phyloP scores from a whole-genome alignment of 352 stramenopile species.

The Thalassiosira exigua region DNA sequence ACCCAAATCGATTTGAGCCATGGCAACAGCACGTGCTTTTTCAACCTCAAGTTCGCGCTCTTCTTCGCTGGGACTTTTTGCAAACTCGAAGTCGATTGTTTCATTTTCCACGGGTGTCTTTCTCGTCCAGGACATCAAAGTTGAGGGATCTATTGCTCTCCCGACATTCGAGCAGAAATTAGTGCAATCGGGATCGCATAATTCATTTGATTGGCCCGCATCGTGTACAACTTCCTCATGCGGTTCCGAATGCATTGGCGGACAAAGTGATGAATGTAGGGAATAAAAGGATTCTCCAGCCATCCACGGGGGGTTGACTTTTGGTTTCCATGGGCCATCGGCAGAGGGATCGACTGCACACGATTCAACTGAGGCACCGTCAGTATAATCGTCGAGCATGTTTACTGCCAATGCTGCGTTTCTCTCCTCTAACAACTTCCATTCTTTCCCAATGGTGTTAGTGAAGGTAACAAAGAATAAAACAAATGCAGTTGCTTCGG shows the following conservation, averaged over 20 bases:
- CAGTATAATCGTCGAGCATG: slow-evolving; percentile 25
- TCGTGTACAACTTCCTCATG: slow-evolving; percentile 21
- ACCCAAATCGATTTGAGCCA: slow-evolving; percentile 82
- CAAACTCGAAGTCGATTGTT: neutral
- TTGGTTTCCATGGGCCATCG: slow-evolving; percentile 44
- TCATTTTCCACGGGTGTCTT: neutral
- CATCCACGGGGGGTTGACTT: slow-evolving; percentile 56
- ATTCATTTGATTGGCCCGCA: slow-evolving; percentile 2
- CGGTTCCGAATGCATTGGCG: slow-evolving; percentile 10
- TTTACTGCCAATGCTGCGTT: slow-evolving; percentile 14
- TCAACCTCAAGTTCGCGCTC: slow-evolving; percentile 57
- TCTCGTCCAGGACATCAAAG: slow-evolving; percentile 34
- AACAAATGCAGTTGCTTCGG: slow-evolving; percentile 58
- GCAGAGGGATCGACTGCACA: slow-evolving; percentile 3
- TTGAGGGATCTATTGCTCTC: slow-evolving; percentile 40
- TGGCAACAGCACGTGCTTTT: slow-evolving; percentile 73
- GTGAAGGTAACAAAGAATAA: slow-evolving; percentile 65
- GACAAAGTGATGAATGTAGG: slow-evolving; percentile 35
- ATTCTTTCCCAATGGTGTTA: slow-evolving; percentile 51
- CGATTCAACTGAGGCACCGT: neutral
- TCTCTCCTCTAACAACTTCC: slow-evolving; percentile 19
- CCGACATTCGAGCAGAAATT: slow-evolving; percentile 41
- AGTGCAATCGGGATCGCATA: slow-evolving; percentile 25
- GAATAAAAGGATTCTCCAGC: slow-evolving; percentile 45
- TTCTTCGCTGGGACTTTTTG: slow-evolving; percentile 18